Evolutionary conservation across 2,329 filamentous ascomycete species (phyloP).

Genomic region (Bipolaris victoriae): DNA sequence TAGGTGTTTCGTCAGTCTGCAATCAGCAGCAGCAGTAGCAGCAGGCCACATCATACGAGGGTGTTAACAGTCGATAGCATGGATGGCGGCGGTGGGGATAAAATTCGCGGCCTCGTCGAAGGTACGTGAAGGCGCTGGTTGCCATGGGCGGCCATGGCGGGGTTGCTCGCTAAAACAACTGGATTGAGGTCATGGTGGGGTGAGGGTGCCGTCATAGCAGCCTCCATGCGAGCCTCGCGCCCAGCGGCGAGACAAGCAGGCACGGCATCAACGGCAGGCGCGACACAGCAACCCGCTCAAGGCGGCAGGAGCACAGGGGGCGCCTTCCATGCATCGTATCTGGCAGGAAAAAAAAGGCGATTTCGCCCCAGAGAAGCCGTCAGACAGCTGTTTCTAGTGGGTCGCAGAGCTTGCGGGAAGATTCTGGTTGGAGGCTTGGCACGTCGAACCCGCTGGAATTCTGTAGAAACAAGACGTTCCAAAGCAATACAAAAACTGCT

Average conservation of each 20-base stretch:
- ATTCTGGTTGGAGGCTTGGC: constrained; percentile 21
- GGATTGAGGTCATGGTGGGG: constrained; percentile 23
- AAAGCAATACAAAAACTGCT: constrained; percentile 36
- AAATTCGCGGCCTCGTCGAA: constrained; percentile 5
- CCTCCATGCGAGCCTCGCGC: neutral
- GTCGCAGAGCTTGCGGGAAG: constrained; percentile 21
- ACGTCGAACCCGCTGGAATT: constrained; percentile 21
- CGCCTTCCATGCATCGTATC: no score
- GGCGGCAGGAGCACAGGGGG: neutral
- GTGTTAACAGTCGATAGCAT: neutral
- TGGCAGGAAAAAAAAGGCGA: neutral
- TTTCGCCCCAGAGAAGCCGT: constrained; percentile 9
- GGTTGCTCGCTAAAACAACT: constrained; percentile 20
- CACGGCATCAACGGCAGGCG: constrained; percentile 1
- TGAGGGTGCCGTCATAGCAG: constrained; percentile 22
- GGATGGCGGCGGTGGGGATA: constrained; percentile 3
- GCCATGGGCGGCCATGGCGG: constrained; percentile 17
- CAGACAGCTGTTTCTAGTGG: constrained; percentile 16
- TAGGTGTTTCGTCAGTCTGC: neutral
- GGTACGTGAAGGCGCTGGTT: constrained; percentile 16
- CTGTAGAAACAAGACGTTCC: constrained; percentile 17
- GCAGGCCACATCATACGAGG: neutral
- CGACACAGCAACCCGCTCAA: neutral
- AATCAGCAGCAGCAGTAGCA: neutral
- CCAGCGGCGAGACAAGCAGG: constrained; percentile 10